These are phyloP conservation scores for Acacia crassicarpa DNA, from an alignment of 306 rosid species.

Conservation along the genomic window DNA sequence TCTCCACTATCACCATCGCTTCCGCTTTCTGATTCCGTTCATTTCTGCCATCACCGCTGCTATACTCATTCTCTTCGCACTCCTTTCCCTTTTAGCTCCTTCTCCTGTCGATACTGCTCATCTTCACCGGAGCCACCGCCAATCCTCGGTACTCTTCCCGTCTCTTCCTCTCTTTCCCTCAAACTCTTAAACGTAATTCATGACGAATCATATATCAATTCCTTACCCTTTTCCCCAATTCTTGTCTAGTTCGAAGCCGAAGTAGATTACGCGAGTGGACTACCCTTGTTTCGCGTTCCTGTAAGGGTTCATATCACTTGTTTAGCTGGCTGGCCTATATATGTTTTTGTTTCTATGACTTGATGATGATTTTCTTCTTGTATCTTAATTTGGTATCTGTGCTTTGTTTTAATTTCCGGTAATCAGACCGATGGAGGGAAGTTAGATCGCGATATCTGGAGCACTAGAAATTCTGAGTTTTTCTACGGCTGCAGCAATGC, in stretches of 20 bases:
- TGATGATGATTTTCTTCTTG: conserved; percentile 16
- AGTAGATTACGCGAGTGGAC: conserved; percentile 43
- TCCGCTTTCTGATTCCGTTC: conserved; percentile 58
- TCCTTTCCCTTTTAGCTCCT: conserved; percentile 89
- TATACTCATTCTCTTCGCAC: conserved; percentile 65
- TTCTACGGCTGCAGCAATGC: conserved; percentile 79
- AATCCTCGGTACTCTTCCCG: conserved; percentile 50
- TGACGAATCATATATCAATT: background rate
- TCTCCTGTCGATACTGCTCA: conserved; percentile 60
- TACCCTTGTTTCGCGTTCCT: conserved; percentile 62
- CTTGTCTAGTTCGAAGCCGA: conserved; percentile 43
- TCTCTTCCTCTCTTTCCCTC: background rate
- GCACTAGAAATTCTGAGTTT: conserved; percentile 64
- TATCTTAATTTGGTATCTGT: conserved; percentile 35
- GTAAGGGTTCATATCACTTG: conserved; percentile 60
- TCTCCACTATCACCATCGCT: conserved; percentile 60
- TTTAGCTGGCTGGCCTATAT: conserved; percentile 3
- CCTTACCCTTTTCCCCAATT: conserved; percentile 8
- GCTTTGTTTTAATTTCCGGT: conserved; percentile 27
- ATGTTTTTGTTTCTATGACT: background rate
- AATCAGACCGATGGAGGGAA: conserved; percentile 57
- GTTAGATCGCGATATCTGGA: conserved; percentile 74
- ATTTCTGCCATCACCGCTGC: conserved; percentile 65
- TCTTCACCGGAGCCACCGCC: conserved; percentile 38
- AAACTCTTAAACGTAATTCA: background rate